Evolutionary conservation across 2,329 filamentous ascomycete genomes (phyloP).

Genomic region (Dactylellina leptospora): DNA sequence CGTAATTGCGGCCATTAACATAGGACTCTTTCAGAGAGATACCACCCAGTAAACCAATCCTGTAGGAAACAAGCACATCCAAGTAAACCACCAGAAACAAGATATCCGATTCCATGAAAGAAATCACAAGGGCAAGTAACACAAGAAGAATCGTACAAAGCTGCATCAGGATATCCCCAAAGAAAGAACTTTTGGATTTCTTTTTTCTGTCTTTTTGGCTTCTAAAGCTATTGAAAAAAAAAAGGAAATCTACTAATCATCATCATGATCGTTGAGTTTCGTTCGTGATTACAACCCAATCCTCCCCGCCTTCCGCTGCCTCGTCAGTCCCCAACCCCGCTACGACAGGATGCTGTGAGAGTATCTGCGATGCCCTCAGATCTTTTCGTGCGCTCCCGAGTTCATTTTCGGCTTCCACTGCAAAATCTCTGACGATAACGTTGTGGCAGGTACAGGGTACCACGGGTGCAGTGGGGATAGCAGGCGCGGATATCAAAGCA

Average conservation of each 20-base stretch:
- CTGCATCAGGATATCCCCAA: constrained; percentile 5
- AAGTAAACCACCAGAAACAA: too few species aligned
- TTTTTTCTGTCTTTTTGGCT: not conserved
- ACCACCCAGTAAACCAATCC: too few species aligned
- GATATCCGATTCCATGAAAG: too few species aligned
- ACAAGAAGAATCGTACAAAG: not conserved
- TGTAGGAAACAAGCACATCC: too few species aligned
- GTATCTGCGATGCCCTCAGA: constrained; percentile 38
- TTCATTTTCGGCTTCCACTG: constrained; percentile 12
- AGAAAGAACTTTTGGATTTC: constrained; percentile 35
- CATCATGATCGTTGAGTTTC: constrained; percentile 1
- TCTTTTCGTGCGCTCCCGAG: constrained; percentile 17
- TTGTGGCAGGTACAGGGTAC: constrained; percentile 10
- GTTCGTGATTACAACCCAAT: constrained; percentile 40
- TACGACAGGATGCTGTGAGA: constrained; percentile 30
- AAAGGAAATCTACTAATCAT: too few species aligned
- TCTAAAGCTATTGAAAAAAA: constrained; percentile 1
- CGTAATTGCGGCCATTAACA: too few species aligned
- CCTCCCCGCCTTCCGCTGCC: constrained; percentile 24
- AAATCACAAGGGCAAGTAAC: too few species aligned
- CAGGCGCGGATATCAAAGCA: not conserved
- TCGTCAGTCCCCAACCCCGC: constrained; percentile 32
- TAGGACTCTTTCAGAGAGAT: too few species aligned
- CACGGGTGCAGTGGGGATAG: not conserved
- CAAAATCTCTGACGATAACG: constrained; percentile 38